Conservation (phyloP, 202 grass and related monocot genomes). For the Zoysia matrella region DNA sequence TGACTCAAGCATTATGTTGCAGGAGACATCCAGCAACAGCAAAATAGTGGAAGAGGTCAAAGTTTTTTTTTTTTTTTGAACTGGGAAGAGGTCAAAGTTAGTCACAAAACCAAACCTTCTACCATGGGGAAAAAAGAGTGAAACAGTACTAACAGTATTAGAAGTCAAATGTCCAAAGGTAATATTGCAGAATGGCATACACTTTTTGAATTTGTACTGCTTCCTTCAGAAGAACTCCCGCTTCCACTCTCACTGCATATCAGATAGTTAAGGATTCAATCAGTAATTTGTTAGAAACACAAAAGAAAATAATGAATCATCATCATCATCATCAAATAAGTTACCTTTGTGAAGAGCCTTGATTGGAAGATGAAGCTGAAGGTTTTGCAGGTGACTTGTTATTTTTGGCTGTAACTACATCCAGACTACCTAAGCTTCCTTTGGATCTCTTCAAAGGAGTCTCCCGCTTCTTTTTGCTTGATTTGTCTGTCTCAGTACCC, state of each 20-base stretch:
- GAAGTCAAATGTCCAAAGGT: conserved; percentile 25
- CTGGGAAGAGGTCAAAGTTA: not conserved
- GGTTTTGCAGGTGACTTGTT: conserved; percentile 57
- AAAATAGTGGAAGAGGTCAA: conserved; percentile 11
- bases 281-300: conserved; percentile 14
- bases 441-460: conserved; percentile 67
- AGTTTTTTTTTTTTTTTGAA: not conserved
- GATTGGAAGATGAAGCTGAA: conserved; percentile 59
- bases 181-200: conserved; percentile 44
- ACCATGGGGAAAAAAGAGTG: conserved; percentile 7
- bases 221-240: conserved; percentile 65
- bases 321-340: not conserved
- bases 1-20: conserved; percentile 20
- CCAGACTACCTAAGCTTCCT: conserved; percentile 74
- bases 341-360: conserved; percentile 74
- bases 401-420: conserved; percentile 59
- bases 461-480: conserved; percentile 62
- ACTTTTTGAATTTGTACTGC: conserved; percentile 81
- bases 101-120: conserved; percentile 30
- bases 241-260: conserved; percentile 77
- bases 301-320: too few relatives aligned
- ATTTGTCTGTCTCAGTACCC: conserved; percentile 61
- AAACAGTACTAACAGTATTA: conserved; percentile 20
- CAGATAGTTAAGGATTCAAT: conserved; percentile 35
- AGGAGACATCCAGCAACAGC: conserved; percentile 21